Conservation (phyloP, 2,329 filamentous ascomycete genomes). For the Botrytis medusae region DNA sequence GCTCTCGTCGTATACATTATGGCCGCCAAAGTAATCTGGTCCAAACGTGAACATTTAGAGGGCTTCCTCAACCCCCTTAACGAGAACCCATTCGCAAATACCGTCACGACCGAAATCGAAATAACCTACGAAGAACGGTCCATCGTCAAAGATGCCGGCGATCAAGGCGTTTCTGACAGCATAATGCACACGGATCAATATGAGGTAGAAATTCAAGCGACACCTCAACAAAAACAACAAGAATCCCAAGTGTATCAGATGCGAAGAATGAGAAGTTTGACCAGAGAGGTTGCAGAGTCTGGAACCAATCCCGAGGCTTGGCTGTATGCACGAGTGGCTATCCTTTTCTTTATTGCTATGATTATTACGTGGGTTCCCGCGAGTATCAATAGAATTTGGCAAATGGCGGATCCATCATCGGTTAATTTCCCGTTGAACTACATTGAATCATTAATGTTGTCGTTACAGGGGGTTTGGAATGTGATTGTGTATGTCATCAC, state of each 20-base stretch:
- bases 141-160: slow-evolving; percentile 24
- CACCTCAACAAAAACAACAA: slow-evolving; percentile 18
- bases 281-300: slow-evolving; percentile 5
- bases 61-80: slow-evolving; percentile 51
- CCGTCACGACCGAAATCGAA: slow-evolving; percentile 24
- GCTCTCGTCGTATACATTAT: slow-evolving; percentile 64
- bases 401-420: slow-evolving; percentile 13
- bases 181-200: background rate
- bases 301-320: slow-evolving; percentile 51
- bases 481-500: slow-evolving; percentile 71
- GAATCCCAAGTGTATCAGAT: slow-evolving; percentile 2
- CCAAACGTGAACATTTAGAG: slow-evolving; percentile 61
- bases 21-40: slow-evolving; percentile 63
- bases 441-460: slow-evolving; percentile 21
- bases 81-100: slow-evolving; percentile 44
- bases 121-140: slow-evolving; percentile 51
- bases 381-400: slow-evolving; percentile 22
- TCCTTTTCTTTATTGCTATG: slow-evolving; percentile 68
- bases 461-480: slow-evolving; percentile 77
- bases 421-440: slow-evolving; percentile 23
- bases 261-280: slow-evolving; percentile 18
- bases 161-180: slow-evolving; percentile 27
- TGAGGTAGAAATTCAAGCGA: slow-evolving; percentile 22
- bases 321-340: slow-evolving; percentile 66
- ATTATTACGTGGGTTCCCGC: slow-evolving; percentile 61